Base-by-base conservation (phyloP, 805 yeast species). In the Sugiyamaella valdiviana region DNA sequence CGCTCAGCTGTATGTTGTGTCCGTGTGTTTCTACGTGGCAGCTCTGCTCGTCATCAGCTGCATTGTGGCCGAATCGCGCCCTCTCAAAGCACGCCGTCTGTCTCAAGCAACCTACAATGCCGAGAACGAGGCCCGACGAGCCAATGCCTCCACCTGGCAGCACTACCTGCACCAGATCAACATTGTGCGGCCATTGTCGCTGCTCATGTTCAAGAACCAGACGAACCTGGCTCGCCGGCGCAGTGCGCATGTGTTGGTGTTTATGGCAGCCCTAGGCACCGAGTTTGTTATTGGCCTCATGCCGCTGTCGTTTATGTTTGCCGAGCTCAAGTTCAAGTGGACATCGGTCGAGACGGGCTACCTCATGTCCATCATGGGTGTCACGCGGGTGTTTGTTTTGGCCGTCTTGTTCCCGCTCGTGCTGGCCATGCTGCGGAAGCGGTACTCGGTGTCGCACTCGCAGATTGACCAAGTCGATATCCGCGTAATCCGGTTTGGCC, bases 271-370 rank as follows among this genome's bases (percentile, higher is more conserved):
- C 5, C 6, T 51, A 12, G 42, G 53, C 26, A 26, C 36, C 35
- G 59, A 52, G 46, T 22, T 56, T 26, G 52, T 37, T 15, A 16
- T 54, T 24, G 44, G 55, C 7, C 23, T 55, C 6, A 48, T 43
- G 6, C 51, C 58, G n/a, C 22, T 63, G 23, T 46, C 64, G 16
- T 37, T 62, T 24, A 46, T 64, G 7, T 63, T 59, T 44, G 52
- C 59, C 1, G 64, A 63, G 44, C 46, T 57, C 45, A 43, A 50
- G 39, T 64, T 62, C 50, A 51, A 57, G 15, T 64, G 66, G 67
- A 57, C 63, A 2, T 51, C 63, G 9, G 58, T 60, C 6, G 64
- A 63, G 46, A 59, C 59, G 6, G 67, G 67, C 6, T 63, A 61
- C 49, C 42, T 63, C 39, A 51, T 64, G 52, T 52, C 66, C 5